Base-by-base conservation (phyloP, 2,329 filamentous ascomycete genomes). In the Aspergillus sp. region DNA sequence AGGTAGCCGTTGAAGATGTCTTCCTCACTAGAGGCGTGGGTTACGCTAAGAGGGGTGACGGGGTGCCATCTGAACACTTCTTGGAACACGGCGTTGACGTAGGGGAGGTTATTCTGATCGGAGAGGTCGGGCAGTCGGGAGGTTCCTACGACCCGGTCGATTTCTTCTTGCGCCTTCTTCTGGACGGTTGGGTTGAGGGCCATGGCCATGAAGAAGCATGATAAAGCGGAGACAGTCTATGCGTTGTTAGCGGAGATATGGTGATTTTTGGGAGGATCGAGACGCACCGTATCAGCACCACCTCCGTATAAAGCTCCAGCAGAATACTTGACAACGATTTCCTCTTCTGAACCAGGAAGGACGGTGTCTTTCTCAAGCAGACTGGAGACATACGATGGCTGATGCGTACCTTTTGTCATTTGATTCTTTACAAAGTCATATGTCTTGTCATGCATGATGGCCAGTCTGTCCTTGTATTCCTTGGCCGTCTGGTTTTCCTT, bases 351-450 rank as follows among this genome's bases (percentile, higher is more conserved):
- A 0, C 23, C 55, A 2, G 53, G 56, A 0, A 3, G 15, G 0
- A 30, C 41, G 1, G 15, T 23, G 0, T 32, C 5, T 3, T 51
- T 43, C 4, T 55, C 48, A 6, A 82, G 69, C 5, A 76, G 68
- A 21, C 76, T 72, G 0, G 79, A 78, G 0, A 82, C 61, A 45
- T 77, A 81, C 0, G 79, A 82, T 3, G 69, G 65, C 4, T 69
- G 67, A n/a, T 72, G 65, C 5, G 41, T 66, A 2, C 70, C 70
- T 1, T 71, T 50, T 1, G 61, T 58, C 67, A 81, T 78, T 58
- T 80, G 78, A 17, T 77, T 66, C 55, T 77, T 74, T 3, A 80
- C 78, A 47, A 80, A 81, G 1, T 63, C 67, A 57, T 79, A 82
- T 0, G 81, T 81, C n/a, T 72, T 68, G 4, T 80, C 73, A n/a